Evolutionary conservation across 2,329 filamentous ascomycete genomes (phyloP), one percentile per base, ranked within the genome.

Genomic region (Neobulgaria alba): DNA sequence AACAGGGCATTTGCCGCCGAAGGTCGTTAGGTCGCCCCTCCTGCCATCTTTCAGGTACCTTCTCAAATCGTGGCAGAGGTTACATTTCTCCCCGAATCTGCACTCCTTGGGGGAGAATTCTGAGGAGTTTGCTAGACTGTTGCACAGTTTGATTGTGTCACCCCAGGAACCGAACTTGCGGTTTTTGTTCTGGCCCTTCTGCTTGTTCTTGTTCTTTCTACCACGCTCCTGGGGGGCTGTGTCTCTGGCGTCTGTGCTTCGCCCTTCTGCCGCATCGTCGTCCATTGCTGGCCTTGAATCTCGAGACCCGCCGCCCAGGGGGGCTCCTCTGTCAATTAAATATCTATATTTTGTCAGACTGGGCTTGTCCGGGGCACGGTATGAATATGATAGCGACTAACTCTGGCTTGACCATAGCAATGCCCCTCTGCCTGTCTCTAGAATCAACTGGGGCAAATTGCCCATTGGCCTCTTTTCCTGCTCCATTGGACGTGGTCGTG

Each of bases 51-150:
- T 75, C 36, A 98, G 67, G 58, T 98, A 98, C 58, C 79, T 81
- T 48, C 92, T 79, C 33, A 98, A 66, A 56, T 95, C 78, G 58
- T 98, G 92, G 54, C 81, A 78, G 51, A 82, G 77, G 50, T 79
- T 85, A 68, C 92, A 98, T 47, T 76, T 78, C 21, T 86, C 81
- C 18, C 85, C 89, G 54, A 81, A 93, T 36, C 68, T 73, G 63
- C 92, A 96, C 18, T 78, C 67, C 48, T 71, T 69, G 0, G 88
- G 85, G 3, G 86, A 89, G 61, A 95, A 94, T 59, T 96, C 90
- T 29, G 83, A 71, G 47, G 68, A 73, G 55, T 78, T 73, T 14
- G 76, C 75, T 46, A 85, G 73, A 39, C 80, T 87, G 53, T 79
- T 77, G 64, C 90, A 96, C 7, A 96, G 73, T 30, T 76, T 76